Evolutionary conservation across 2,329 filamentous ascomycete species (phyloP).

Genomic region (Pseudogymnoascus sp.): DNA sequence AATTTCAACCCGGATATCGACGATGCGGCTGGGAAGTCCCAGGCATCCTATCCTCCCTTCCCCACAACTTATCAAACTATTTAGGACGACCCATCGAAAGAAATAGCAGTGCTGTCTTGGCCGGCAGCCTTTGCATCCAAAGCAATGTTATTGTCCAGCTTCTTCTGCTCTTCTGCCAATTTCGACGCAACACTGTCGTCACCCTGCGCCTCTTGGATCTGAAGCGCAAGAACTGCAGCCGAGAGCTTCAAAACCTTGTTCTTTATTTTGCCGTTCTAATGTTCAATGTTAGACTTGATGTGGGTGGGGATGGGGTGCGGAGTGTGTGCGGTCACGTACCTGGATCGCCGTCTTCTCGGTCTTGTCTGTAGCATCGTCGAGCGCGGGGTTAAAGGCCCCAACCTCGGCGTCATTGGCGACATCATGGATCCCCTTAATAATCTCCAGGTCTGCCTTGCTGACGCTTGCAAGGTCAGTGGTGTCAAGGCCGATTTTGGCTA

Average conservation of each 20-base stretch:
- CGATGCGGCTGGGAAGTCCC: background rate
- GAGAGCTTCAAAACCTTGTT: constrained; percentile 53
- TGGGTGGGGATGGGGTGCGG: background rate
- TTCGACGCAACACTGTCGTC: constrained; percentile 35
- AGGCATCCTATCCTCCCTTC: background rate
- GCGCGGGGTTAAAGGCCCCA: constrained; percentile 46
- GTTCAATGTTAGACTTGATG: background rate
- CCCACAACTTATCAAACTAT: background rate
- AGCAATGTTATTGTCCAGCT: constrained; percentile 46
- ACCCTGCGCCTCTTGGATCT: constrained; percentile 44
- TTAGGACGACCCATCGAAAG: constrained; percentile 28
- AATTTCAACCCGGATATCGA: background rate
- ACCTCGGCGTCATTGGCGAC: constrained; percentile 46
- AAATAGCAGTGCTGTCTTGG: constrained; percentile 34
- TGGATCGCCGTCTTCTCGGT: constrained; percentile 39
- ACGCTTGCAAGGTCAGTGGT: constrained; percentile 36
- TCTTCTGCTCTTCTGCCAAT: constrained; percentile 40
- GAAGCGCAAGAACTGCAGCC: constrained; percentile 42
- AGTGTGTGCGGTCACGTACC: constrained; percentile 22
- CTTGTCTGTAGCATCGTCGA: constrained; percentile 39
- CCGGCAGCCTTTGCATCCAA: constrained; percentile 41
- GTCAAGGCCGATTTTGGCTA: constrained; percentile 33
- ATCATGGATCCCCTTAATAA: constrained; percentile 42
- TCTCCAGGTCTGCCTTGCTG: constrained; percentile 38
- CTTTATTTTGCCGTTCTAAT: constrained; percentile 47